Conservation (phyloP, 2,329 filamentous ascomycete species). For the Cordyceps pruinosa region DNA sequence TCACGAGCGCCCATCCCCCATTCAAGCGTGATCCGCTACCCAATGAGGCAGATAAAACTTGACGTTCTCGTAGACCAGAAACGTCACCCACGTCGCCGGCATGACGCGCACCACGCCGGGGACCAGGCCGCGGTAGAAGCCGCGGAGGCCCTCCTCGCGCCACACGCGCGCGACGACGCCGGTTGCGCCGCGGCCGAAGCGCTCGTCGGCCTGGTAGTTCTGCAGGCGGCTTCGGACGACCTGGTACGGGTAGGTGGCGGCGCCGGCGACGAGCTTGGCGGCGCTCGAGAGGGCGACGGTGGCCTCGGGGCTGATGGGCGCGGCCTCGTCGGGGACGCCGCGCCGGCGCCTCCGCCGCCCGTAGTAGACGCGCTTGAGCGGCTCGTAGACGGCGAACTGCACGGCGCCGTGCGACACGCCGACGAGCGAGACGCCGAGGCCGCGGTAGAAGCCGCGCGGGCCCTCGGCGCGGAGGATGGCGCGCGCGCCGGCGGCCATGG, state of each 20-base stretch:
- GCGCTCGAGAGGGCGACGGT: slow-evolving; percentile 73
- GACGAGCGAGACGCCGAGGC: slow-evolving; percentile 72
- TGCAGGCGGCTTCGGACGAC: slow-evolving; percentile 84
- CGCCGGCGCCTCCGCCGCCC: slow-evolving; percentile 26
- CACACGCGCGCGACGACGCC: slow-evolving; percentile 72
- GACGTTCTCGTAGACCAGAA: slow-evolving; percentile 93
- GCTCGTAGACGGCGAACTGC: slow-evolving; percentile 93
- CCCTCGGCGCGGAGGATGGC: slow-evolving; percentile 68
- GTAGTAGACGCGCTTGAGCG: slow-evolving; percentile 51
- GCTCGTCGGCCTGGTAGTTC: slow-evolving; percentile 72
- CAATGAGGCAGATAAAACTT: slow-evolving; percentile 59
- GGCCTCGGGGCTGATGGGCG: slow-evolving; percentile 58
- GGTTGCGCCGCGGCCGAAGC: slow-evolving; percentile 61
- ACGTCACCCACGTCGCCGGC: slow-evolving; percentile 93
- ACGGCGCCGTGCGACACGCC: slow-evolving; percentile 89
- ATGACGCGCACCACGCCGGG: slow-evolving; percentile 87
- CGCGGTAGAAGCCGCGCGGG: slow-evolving; percentile 75
- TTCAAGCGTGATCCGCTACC: slow-evolving; percentile 17
- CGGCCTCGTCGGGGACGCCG: slow-evolving; percentile 15
- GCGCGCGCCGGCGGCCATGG: slow-evolving; percentile 62
- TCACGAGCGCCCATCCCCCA: not conserved
- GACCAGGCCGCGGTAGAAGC: slow-evolving; percentile 87
- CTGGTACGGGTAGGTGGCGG: slow-evolving; percentile 89
- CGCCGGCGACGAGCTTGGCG: slow-evolving; percentile 84
- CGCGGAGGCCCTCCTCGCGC: slow-evolving; percentile 67